Evolutionary conservation across 371 early-diverging fungal genomes (phyloP), one percentile per base, ranked within the genome.

Genomic region (Haplosporangium sp.): DNA sequence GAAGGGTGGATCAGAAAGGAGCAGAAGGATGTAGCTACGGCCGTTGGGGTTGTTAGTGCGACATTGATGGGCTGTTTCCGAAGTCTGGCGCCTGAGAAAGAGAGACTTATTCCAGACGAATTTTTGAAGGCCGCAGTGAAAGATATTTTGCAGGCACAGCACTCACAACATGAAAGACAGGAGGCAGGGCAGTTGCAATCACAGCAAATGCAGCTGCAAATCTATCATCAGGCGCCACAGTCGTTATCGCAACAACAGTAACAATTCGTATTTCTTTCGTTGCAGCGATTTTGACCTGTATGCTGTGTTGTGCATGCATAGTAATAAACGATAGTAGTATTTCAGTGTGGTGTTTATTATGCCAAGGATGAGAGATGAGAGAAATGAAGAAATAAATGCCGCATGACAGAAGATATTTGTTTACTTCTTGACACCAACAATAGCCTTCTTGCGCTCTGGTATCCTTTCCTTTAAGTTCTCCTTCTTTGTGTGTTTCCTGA

Each of bases 401-500:
- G 29, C 4, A 29, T 29, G 29, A 29, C 29, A 29, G 4, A 29
- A 29, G 14, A 29, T 12, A 29, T n/a, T 13, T 38, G 18, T 52
- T 65, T 89, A 92, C 74, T 93, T 93, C 57, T 91, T 89, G 69
- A 91, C 86, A 54, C 87, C 90, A 69, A 94, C 84, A 69, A 97
- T 87, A 43, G 89, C 73, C 87, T 96, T 96, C 65, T 91, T 91
- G 67, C 97, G 85, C 81, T 97, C 96, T 16, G 92, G 88, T 88
- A 76, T 70, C 69, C 67, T 70, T 46, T 76, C 69, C 43, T 66
- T 63, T 42, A 53, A 54, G 48, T 69, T 59, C 42, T 74, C 73
- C 21, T 62, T 37, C 62, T 81, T 81, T 18, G 69, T 69, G 47
- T 69, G 77, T 69, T 70, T 73, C 71, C 82, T 72, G 21, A 72